Evolutionary conservation across 208 protist species (phyloP).

Genomic region (Wallacemonas rigidus): DNA sequence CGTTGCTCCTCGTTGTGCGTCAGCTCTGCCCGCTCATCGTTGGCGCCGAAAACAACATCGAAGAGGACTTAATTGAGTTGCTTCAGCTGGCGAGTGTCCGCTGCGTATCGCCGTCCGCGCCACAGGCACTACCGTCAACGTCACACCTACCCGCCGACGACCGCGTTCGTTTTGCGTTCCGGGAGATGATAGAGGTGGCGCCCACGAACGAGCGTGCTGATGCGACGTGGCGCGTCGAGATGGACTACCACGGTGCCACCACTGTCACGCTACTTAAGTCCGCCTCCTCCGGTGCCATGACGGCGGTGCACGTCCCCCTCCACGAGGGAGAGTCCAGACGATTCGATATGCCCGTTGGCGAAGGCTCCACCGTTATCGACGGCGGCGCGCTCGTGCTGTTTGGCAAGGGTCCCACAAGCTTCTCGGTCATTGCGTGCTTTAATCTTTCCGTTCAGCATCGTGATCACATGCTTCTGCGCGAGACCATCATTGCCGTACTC

Average conservation of each 20-base stretch:
- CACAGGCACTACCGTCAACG: too few relatives aligned
- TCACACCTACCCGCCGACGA: not conserved
- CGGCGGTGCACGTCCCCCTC: constrained; percentile 38
- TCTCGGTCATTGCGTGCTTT: constrained; percentile 78
- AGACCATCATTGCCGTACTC: constrained; percentile 54
- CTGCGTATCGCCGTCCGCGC: not conserved
- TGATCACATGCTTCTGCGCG: constrained; percentile 46
- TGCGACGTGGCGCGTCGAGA: constrained; percentile 50
- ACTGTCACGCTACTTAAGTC: constrained; percentile 62
- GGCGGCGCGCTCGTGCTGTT: constrained; percentile 68
- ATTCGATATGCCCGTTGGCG: constrained; percentile 46
- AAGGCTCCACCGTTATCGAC: constrained; percentile 48
- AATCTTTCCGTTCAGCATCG: constrained; percentile 51
- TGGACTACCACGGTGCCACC: constrained; percentile 66
- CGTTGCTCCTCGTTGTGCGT: constrained; percentile 67
- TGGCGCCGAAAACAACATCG: constrained; percentile 16
- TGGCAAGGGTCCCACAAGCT: constrained; percentile 62
- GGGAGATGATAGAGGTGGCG: constrained; percentile 13
- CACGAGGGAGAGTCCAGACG: constrained; percentile 26
- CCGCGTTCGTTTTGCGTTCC: constrained; percentile 10
- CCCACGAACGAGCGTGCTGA: not conserved
- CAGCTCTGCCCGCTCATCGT: constrained; percentile 57
- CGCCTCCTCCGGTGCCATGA: constrained; percentile 32
- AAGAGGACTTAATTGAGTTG: constrained; percentile 40
- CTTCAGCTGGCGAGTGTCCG: constrained; percentile 10